Percentiles rank a stretch among this genome's conserved stretches.
These are phyloP conservation scores for Cladosporium sp. DNA, from an alignment of 2,329 filamentous ascomycete species.

Conservation along the genomic window DNA sequence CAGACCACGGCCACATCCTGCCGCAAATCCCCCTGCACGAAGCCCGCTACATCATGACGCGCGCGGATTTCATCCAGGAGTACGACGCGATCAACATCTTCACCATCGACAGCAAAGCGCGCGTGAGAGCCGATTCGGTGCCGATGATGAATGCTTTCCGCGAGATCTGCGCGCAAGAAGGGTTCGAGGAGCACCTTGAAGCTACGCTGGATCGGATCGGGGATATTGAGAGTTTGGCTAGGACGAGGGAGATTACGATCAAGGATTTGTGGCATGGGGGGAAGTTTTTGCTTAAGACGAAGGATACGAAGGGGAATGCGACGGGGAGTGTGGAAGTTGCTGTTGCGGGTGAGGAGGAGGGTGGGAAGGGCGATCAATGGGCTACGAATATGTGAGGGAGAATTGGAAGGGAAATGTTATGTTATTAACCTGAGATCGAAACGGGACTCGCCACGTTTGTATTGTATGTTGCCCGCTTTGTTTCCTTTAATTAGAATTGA, in stretches of 20 bases:
- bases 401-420: not conserved
- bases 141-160: constrained; percentile 94
- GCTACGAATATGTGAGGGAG: constrained; percentile 14
- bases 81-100: constrained; percentile 96
- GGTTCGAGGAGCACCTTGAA: constrained; percentile 81
- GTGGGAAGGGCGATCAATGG: constrained; percentile 26
- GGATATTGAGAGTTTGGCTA: constrained; percentile 89
- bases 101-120: constrained; percentile 82
- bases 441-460: not conserved
- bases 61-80: constrained; percentile 87
- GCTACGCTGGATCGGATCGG: constrained; percentile 79
- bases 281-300: constrained; percentile 67
- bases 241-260: constrained; percentile 91
- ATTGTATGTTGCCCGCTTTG: not conserved
- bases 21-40: constrained; percentile 79
- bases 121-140: constrained; percentile 88
- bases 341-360: constrained; percentile 36
- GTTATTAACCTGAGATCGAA: not conserved
- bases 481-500: too few species aligned
- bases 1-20: constrained; percentile 68
- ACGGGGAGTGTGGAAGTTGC: constrained; percentile 51
- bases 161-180: constrained; percentile 72
- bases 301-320: constrained; percentile 49
- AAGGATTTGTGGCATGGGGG: constrained; percentile 89
- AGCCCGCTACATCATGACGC: constrained; percentile 90